Conservation (phyloP, 2,329 filamentous ascomycete genomes). For the Ophiostoma perfectum region DNA sequence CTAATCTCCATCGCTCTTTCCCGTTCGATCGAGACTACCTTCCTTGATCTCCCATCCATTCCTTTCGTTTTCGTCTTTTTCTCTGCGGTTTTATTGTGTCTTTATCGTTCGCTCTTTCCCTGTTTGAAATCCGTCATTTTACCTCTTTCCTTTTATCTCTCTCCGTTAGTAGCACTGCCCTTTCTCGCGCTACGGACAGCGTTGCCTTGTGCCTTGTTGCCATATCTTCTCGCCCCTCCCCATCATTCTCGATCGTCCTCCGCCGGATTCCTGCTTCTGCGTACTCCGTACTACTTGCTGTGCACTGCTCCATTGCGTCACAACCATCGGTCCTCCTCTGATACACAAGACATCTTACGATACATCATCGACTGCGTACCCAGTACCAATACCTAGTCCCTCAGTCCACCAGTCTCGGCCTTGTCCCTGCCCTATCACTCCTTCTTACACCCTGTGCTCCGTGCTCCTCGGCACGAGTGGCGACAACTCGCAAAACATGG, state of each 20-base stretch:
- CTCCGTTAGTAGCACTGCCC: not conserved
- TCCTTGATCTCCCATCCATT: not conserved
- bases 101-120: not conserved
- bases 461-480: constrained; percentile 13
- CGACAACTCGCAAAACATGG: constrained; percentile 16
- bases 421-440: not conserved
- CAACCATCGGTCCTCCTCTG: not conserved
- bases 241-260: not conserved
- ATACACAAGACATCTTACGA: not conserved
- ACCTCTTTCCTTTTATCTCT: not conserved
- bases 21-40: too few species aligned
- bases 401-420: not conserved
- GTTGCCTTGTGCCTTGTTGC: not conserved
- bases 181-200: not conserved
- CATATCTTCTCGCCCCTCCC: not conserved
- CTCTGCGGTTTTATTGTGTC: not conserved
- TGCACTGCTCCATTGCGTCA: not conserved
- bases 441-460: not conserved
- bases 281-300: constrained; percentile 4
- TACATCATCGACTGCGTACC: not conserved
- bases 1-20: constrained; percentile 12
- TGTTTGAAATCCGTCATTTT: not conserved
- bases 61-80: not conserved
- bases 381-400: not conserved
- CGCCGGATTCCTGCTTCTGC: not conserved